Percentiles rank a stretch among this genome's conserved stretches.
These are phyloP conservation scores for Trichoderma sp. DNA, from an alignment of 2,329 filamentous ascomycete genomes.

Conservation along the genomic window DNA sequence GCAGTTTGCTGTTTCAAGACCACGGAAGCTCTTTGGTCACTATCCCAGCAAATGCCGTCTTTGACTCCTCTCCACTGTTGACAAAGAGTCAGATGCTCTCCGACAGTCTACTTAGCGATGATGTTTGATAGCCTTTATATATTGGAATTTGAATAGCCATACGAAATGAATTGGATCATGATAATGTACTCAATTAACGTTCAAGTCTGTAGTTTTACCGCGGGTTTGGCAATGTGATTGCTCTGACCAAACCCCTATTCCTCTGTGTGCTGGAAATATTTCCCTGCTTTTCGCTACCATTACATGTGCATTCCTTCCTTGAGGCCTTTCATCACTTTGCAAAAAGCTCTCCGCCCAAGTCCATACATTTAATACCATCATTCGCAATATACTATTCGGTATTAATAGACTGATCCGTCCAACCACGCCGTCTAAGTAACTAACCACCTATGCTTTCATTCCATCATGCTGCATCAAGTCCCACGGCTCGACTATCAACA, in stretches of 20 bases:
- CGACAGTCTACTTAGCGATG: slow-evolving; percentile 43
- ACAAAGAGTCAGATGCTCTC: slow-evolving; percentile 54
- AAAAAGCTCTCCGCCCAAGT: not conserved
- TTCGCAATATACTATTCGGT: not conserved
- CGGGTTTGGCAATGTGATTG: not conserved
- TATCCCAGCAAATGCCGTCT: slow-evolving; percentile 20
- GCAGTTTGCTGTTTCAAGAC: slow-evolving; percentile 30
- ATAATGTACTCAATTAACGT: not conserved
- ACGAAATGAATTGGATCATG: not conserved
- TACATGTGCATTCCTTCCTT: not conserved
- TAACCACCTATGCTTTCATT: not conserved
- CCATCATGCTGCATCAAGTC: not conserved
- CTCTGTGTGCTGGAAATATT: not conserved
- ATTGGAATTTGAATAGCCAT: slow-evolving; percentile 38
- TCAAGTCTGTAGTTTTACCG: not conserved
- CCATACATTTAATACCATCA: not conserved
- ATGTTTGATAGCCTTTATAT: slow-evolving; percentile 31
- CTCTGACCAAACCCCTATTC: not conserved
- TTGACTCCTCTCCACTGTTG: slow-evolving; percentile 45
- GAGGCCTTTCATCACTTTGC: not conserved
- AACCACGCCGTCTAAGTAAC: not conserved
- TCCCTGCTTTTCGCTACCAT: not conserved
- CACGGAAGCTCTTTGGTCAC: slow-evolving; percentile 23
- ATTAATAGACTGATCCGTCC: not conserved
- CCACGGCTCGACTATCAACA: not conserved